Percentiles rank a stretch among this genome's conserved stretches.
Conservation (phyloP, 2,329 filamentous ascomycete species). For the Huntiella bhutanensis region DNA sequence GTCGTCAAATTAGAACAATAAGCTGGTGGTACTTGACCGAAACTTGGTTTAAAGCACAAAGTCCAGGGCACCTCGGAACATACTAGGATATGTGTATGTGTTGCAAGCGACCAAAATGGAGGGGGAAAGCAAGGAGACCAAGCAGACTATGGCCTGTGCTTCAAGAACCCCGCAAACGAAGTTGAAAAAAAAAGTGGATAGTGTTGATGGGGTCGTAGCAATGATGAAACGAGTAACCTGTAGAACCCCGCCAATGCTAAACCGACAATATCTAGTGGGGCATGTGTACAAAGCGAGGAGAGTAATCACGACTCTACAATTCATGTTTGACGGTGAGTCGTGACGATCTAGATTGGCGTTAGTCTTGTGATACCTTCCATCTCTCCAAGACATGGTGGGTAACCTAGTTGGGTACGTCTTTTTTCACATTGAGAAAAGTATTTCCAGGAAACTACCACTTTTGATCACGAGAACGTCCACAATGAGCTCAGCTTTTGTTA, state of each 20-base stretch:
- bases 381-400: no score
- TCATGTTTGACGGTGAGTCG: no score
- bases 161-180: constrained; percentile 1
- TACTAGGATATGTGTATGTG: not conserved
- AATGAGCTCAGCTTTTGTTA: no score
- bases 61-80: not conserved
- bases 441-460: no score
- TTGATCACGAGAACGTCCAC: no score
- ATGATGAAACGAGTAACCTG: not conserved
- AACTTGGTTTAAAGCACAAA: no score
- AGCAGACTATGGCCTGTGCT: not conserved
- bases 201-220: not conserved
- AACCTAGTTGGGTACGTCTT: no score
- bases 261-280: constrained; percentile 2
- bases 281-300: constrained; percentile 7
- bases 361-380: no score
- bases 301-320: not conserved
- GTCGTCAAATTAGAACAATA: no score
- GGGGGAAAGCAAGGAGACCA: not conserved
- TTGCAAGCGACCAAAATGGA: not conserved
- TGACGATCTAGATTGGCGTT: no score
- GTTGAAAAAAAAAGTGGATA: not conserved
- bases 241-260: constrained; percentile 1
- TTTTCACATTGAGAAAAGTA: no score
- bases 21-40: no score